Evolutionary conservation across 495 filamentous ascomycete genomes (phyloP).

Genomic region (Rhizodiscina lignyota): DNA sequence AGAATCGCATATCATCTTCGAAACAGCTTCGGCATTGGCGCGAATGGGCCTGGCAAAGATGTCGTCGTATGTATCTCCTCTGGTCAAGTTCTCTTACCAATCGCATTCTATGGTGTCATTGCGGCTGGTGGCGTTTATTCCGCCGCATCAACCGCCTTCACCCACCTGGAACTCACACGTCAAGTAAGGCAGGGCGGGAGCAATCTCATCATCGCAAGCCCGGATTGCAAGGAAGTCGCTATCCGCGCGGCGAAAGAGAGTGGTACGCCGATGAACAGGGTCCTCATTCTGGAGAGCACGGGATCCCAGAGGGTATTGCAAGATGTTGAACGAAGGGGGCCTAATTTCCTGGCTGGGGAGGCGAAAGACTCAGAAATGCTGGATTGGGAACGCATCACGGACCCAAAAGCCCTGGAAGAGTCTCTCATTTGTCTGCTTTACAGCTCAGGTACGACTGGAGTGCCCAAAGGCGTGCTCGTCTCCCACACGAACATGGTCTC

Average conservation of each 20-base stretch:
- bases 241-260: conserved; percentile 9
- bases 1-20: conserved; percentile 28
- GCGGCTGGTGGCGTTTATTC: conserved; percentile 33
- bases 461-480: conserved; percentile 23
- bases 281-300: conserved; percentile 7
- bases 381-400: conserved; percentile 29
- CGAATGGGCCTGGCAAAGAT: conserved; percentile 25
- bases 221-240: conserved; percentile 9
- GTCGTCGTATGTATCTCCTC: conserved; percentile 30
- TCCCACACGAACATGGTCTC: conserved; percentile 23
- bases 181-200: conserved; percentile 20
- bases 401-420: conserved; percentile 19
- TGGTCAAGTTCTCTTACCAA: conserved; percentile 29
- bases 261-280: neutral
- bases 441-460: conserved; percentile 17
- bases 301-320: neutral
- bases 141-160: conserved; percentile 25
- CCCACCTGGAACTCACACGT: conserved; percentile 22
- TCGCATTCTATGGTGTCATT: conserved; percentile 29
- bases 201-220: conserved; percentile 7
- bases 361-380: too few relatives aligned
- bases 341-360: too few relatives aligned
- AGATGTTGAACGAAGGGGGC: conserved; percentile 3
- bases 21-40: conserved; percentile 28
- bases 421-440: neutral